These are phyloP conservation scores for Pleurotus tuoliensis DNA, from an alignment of 768 basidiomycete genomes.

Conservation along the genomic window DNA sequence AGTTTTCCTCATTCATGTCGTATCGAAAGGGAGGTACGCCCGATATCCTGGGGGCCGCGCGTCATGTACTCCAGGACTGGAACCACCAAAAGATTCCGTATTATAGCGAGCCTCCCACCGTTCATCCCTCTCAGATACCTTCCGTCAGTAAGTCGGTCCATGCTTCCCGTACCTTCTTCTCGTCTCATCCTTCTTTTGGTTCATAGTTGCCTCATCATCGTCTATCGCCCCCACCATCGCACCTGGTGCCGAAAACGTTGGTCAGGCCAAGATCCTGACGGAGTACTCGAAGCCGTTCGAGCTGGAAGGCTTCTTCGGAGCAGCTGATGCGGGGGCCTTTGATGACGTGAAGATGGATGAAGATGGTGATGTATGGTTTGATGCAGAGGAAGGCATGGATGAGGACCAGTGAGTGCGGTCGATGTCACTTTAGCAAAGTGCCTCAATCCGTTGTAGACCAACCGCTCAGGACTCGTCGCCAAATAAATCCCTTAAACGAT, in stretches of 20 bases:
- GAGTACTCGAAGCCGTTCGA: conserved; percentile 77
- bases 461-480: background rate
- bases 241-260: conserved; percentile 75
- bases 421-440: no score
- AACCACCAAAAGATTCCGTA: conserved; percentile 95
- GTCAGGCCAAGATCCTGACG: conserved; percentile 74
- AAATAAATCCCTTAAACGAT: conserved; percentile 33
- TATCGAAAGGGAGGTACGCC: conserved; percentile 78
- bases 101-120: conserved; percentile 70
- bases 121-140: conserved; percentile 77
- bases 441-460: no score
- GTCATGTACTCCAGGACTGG: conserved; percentile 86
- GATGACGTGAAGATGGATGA: conserved; percentile 26
- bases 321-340: conserved; percentile 80
- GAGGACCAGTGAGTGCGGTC: conserved; percentile 18
- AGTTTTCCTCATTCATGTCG: background rate
- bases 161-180: background rate
- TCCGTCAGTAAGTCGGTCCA: conserved; percentile 29
- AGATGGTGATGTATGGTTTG: conserved; percentile 19
- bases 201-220: conserved; percentile 20
- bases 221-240: conserved; percentile 37
- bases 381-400: conserved; percentile 21
- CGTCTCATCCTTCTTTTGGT: background rate
- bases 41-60: conserved; percentile 77
- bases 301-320: conserved; percentile 73